phyloP scores from a whole-genome alignment of 768 basidiomycete genomes.

The Rhodosporidiobolus odoratus region DNA sequence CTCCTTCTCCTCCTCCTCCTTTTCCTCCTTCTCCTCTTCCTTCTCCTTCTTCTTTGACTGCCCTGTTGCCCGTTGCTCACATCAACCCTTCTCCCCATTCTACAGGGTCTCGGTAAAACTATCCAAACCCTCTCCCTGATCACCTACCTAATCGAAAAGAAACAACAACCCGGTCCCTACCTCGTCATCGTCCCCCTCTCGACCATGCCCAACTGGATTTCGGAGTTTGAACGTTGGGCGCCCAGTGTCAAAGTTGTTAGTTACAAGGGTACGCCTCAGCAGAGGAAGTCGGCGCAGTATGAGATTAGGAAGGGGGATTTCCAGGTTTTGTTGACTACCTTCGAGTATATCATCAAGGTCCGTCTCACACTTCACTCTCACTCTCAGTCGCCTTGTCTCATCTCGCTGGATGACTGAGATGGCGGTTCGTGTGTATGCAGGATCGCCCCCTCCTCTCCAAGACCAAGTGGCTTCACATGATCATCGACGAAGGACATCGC shows the following conservation, averaged over 20 bases:
- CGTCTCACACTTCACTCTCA: background rate
- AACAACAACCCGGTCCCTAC: conserved; percentile 67
- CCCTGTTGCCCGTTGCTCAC: background rate
- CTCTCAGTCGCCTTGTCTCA: background rate
- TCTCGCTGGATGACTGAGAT: background rate
- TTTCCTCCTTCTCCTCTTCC: background rate
- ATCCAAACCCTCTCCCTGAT: conserved; percentile 93
- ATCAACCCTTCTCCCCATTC: background rate
- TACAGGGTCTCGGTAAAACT: conserved; percentile 56
- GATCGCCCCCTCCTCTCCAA: conserved; percentile 40
- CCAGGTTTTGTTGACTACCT: conserved; percentile 57
- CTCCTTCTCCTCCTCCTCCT: background rate
- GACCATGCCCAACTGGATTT: conserved; percentile 56
- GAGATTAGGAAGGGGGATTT: conserved; percentile 39
- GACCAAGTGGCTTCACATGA: conserved; percentile 72
- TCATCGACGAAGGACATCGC: conserved; percentile 92
- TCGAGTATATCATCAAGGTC: conserved; percentile 53
- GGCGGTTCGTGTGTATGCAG: background rate
- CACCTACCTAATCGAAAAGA: conserved; percentile 71
- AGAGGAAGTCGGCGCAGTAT: conserved; percentile 68
- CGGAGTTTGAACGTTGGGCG: conserved; percentile 51
- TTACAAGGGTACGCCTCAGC: conserved; percentile 82
- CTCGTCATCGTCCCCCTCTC: conserved; percentile 90
- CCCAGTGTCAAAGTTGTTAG: conserved; percentile 64
- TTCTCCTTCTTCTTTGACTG: background rate